Evolutionary conservation across 2,329 filamentous ascomycete species (phyloP).

Genomic region (Curvularia lunata): DNA sequence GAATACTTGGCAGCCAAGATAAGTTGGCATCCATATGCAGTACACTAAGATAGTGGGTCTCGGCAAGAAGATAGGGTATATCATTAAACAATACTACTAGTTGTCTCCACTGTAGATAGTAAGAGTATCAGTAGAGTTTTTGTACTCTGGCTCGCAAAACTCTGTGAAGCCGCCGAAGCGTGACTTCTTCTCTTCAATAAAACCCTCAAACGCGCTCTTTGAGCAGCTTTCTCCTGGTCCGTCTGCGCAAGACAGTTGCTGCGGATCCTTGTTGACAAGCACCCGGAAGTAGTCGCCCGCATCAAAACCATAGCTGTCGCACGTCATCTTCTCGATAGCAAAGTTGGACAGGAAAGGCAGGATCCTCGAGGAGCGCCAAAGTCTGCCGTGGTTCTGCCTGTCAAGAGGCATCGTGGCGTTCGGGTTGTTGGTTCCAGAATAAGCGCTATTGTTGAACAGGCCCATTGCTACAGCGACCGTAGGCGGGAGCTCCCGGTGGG

Average conservation of each 20-base stretch:
- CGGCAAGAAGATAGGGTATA: background rate
- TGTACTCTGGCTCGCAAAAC: slow-evolving; percentile 52
- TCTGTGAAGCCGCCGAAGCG: slow-evolving; percentile 53
- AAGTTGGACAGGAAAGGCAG: slow-evolving; percentile 71
- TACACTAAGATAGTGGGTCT: background rate
- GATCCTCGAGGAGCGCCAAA: slow-evolving; percentile 68
- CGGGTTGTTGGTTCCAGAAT: slow-evolving; percentile 58
- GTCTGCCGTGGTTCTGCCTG: slow-evolving; percentile 67
- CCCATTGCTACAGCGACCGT: slow-evolving; percentile 71
- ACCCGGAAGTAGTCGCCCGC: slow-evolving; percentile 60
- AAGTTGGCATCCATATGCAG: background rate
- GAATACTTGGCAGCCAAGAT: slow-evolving; percentile 7
- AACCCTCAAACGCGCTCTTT: slow-evolving; percentile 51
- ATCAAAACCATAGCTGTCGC: slow-evolving; percentile 62
- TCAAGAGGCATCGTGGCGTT: slow-evolving; percentile 71
- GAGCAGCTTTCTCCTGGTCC: slow-evolving; percentile 61
- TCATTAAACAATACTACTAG: slow-evolving; percentile 4
- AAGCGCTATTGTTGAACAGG: slow-evolving; percentile 71
- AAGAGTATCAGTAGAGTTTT: slow-evolving; percentile 52
- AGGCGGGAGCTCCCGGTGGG: slow-evolving; percentile 71
- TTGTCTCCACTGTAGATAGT: slow-evolving; percentile 22
- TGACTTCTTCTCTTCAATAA: slow-evolving; percentile 52
- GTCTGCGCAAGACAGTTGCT: slow-evolving; percentile 57
- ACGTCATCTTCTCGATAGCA: slow-evolving; percentile 69
- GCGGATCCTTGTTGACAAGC: slow-evolving; percentile 59